A percentile compares a stretch with the other conserved stretches of the same genome.
phyloP scores from a whole-genome alignment of 106 monocot genomes.

The Xerophyta viscosa region DNA sequence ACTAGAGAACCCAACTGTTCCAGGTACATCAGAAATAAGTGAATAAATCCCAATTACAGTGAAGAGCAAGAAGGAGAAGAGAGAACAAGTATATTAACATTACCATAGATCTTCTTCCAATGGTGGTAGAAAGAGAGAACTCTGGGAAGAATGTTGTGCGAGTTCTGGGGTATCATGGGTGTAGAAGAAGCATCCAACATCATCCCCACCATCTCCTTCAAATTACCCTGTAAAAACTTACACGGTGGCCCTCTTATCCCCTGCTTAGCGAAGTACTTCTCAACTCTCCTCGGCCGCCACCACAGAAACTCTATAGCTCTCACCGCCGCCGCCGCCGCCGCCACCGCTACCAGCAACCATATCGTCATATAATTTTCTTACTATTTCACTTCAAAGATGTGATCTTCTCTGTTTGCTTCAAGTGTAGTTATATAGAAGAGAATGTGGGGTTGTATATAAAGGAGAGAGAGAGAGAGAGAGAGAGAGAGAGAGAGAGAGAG shows the following conservation, averaged over 20 bases:
- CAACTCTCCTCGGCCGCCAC: conserved; percentile 57
- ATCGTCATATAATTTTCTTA: background rate
- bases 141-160: conserved; percentile 77
- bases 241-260: conserved; percentile 70
- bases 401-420: background rate
- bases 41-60: background rate
- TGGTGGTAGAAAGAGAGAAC: conserved; percentile 90
- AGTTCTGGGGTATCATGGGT: conserved; percentile 37
- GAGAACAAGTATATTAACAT: background rate
- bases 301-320: conserved; percentile 49
- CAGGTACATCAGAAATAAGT: no score
- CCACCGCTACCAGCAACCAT: conserved; percentile 11
- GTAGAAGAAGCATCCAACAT: conserved; percentile 65
- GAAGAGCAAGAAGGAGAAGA: conserved; percentile 6
- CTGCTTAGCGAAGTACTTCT: conserved; percentile 54
- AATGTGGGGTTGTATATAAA: no score
- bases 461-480: no score
- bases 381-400: background rate
- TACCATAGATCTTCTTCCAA: conserved; percentile 96
- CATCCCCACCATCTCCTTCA: conserved; percentile 55
- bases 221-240: conserved; percentile 55
- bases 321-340: conserved; percentile 9
- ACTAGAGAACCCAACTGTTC: no score
- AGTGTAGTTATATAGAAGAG: no score
- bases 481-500: no score